Conservation (phyloP, 2,329 filamentous ascomycete species). For the Emergomyces orientalis region DNA sequence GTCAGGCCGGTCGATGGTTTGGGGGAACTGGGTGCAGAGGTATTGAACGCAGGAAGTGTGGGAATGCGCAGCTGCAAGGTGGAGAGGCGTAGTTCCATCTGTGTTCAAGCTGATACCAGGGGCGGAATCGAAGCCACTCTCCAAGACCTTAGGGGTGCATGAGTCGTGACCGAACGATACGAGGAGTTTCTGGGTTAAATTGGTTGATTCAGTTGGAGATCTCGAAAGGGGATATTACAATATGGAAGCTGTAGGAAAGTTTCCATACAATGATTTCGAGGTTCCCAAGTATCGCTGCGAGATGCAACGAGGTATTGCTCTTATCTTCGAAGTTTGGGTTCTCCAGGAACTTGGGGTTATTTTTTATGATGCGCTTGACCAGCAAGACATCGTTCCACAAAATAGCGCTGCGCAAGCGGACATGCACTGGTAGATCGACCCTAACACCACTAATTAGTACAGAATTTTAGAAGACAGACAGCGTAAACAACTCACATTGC, state of each 20-base stretch:
- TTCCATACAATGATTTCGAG: constrained; percentile 50
- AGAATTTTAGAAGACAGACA: background rate
- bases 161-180: constrained; percentile 66
- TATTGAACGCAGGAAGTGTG: constrained; percentile 66
- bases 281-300: constrained; percentile 66
- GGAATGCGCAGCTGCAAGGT: constrained; percentile 62
- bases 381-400: constrained; percentile 63
- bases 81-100: constrained; percentile 68
- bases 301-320: constrained; percentile 75
- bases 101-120: constrained; percentile 65
- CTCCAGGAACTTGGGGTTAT: constrained; percentile 60
- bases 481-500: background rate
- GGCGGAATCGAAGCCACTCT: constrained; percentile 22
- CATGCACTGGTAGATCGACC: constrained; percentile 42
- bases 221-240: background rate
- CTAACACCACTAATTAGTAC: constrained; percentile 8
- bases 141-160: constrained; percentile 26
- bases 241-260: background rate
- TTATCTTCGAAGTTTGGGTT: constrained; percentile 70
- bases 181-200: constrained; percentile 47
- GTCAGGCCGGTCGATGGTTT: constrained; percentile 57
- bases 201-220: background rate
- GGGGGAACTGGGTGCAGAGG: constrained; percentile 55
- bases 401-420: constrained; percentile 74
- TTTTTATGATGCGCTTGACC: constrained; percentile 64